These are phyloP conservation scores for Puya raimondii DNA, from an alignment of 176 grass and related monocot species.

Conservation along the genomic window DNA sequence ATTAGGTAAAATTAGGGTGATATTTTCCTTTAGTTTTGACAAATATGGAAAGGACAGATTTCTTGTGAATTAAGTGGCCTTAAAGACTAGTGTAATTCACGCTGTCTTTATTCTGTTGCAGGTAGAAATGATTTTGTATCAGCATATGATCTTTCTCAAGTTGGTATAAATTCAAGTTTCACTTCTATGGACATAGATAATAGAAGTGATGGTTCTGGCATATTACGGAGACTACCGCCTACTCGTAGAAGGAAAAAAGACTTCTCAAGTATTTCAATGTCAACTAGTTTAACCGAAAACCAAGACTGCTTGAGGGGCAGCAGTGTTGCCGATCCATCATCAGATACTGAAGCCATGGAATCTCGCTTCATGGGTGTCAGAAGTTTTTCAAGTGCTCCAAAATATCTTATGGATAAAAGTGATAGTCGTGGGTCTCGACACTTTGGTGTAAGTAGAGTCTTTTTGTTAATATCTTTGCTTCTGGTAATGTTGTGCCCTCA, in stretches of 20 bases:
- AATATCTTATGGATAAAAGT: conserved; percentile 21
- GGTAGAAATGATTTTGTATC: conserved; percentile 55
- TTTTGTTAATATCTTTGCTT: not conserved
- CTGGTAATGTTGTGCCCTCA: not conserved
- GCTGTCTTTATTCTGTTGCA: conserved; percentile 28
- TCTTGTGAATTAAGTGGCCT: conserved; percentile 1
- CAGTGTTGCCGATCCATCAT: conserved; percentile 56
- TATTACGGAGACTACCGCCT: conserved; percentile 31
- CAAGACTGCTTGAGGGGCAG: conserved; percentile 41
- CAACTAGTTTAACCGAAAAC: conserved; percentile 49
- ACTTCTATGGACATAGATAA: conserved; percentile 37
- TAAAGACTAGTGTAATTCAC: conserved; percentile 8
- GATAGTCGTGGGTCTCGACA: conserved; percentile 10
- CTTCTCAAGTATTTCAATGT: conserved; percentile 41
- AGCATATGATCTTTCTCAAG: conserved; percentile 44
- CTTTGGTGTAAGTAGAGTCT: conserved; percentile 3
- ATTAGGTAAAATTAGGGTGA: not conserved
- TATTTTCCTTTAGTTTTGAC: not conserved
- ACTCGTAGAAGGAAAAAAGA: conserved; percentile 57
- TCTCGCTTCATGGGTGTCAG: conserved; percentile 34
- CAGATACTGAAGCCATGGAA: conserved; percentile 36
- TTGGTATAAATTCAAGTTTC: conserved; percentile 49
- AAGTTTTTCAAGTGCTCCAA: conserved; percentile 20
- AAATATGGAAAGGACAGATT: not conserved
- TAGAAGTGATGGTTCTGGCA: conserved; percentile 43